These are phyloP conservation scores for Gardenia jasminoides DNA, from an alignment of 257 asterid genomes.

Conservation along the genomic window DNA sequence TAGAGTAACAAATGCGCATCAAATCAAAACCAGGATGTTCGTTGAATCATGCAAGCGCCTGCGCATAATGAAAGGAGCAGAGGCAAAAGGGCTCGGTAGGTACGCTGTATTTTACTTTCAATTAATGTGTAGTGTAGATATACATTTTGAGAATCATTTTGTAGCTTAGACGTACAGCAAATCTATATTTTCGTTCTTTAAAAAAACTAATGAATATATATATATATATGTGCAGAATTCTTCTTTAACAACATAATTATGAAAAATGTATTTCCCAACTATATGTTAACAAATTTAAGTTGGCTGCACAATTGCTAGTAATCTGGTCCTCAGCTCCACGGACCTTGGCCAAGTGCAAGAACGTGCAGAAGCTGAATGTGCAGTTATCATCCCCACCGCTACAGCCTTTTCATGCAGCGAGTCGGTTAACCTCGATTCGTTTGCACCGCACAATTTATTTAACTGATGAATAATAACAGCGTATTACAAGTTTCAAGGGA, in stretches of 20 bases:
- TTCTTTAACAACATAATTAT: neutral
- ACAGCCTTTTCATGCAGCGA: constrained; percentile 26
- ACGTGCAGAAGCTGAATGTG: constrained; percentile 14
- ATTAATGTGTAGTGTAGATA: neutral
- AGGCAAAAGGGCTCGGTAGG: constrained; percentile 43
- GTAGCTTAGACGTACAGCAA: neutral
- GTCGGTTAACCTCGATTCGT: too few relatives aligned
- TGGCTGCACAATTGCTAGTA: too few relatives aligned
- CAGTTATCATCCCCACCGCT: neutral
- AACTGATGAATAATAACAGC: too few relatives aligned
- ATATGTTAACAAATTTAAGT: too few relatives aligned
- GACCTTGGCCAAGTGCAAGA: constrained; percentile 37
- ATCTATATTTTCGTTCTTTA: neutral
- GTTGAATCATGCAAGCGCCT: constrained; percentile 48
- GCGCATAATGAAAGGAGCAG: constrained; percentile 40
- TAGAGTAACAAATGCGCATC: neutral
- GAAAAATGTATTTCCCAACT: too few relatives aligned
- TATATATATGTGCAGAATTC: neutral
- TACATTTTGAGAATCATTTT: neutral
- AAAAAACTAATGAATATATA: too few relatives aligned
- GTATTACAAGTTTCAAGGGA: too few relatives aligned
- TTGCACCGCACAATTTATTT: too few relatives aligned
- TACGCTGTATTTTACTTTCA: neutral
- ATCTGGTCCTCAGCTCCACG: constrained; percentile 22
- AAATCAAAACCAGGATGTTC: constrained; percentile 38